These are phyloP conservation scores for Triticum dicoccoides DNA, from an alignment of 176 grass and related monocot species.

Conservation along the genomic window DNA sequence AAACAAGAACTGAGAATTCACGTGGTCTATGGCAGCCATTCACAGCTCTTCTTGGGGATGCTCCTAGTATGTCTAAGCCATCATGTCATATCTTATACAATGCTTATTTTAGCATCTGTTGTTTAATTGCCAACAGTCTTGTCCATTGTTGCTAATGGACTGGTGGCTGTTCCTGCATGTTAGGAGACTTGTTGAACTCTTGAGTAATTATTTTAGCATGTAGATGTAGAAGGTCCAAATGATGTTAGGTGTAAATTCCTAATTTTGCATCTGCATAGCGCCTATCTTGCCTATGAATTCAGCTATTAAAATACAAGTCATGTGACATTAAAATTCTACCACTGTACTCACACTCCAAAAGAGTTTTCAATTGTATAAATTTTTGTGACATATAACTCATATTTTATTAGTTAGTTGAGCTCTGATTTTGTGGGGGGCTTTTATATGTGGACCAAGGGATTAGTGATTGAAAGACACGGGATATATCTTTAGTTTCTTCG, in stretches of 20 bases:
- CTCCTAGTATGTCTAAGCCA: constrained; percentile 62
- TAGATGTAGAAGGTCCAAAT: not conserved
- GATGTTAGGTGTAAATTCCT: not conserved
- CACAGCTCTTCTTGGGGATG: constrained; percentile 86
- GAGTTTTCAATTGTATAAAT: too few species aligned
- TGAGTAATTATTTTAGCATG: not conserved
- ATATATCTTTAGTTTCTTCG: not conserved
- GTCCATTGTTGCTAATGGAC: not conserved
- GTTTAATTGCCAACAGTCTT: not conserved
- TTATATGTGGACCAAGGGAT: too few species aligned
- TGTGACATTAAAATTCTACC: too few species aligned
- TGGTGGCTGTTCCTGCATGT: not conserved
- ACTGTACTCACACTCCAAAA: too few species aligned
- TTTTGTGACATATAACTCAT: too few species aligned
- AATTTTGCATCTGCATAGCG: too few species aligned
- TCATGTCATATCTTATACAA: constrained; percentile 8
- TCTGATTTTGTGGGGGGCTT: too few species aligned
- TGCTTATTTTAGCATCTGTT: constrained; percentile 9
- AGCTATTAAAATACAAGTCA: too few species aligned
- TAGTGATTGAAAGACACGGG: not conserved
- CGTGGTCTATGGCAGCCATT: constrained; percentile 95
- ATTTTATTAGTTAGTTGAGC: too few species aligned
- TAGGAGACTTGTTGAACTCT: not conserved
- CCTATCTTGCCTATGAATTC: too few species aligned
- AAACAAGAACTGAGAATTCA: constrained; percentile 86